phyloP scores from a whole-genome alignment of 148 eudicot genomes.

The Rheum nobile region DNA sequence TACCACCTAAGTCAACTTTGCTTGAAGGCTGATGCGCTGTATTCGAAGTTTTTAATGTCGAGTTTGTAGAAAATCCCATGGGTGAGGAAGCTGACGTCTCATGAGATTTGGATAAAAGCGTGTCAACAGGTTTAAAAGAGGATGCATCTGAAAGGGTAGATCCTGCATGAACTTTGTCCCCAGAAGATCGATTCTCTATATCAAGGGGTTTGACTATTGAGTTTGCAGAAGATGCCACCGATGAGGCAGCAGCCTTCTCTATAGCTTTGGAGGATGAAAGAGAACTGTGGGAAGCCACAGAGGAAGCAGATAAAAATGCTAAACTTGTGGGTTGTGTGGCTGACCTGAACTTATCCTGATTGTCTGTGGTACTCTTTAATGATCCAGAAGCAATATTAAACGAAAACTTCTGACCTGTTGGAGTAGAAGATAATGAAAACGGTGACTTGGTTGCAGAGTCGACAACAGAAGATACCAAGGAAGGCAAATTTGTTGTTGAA shows the following conservation, averaged over 20 bases:
- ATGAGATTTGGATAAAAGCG: not conserved
- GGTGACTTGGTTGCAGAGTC: constrained; percentile 11
- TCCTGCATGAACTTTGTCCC: constrained; percentile 18
- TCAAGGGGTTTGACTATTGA: not conserved
- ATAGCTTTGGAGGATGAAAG: constrained; percentile 5
- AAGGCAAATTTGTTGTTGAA: constrained; percentile 16
- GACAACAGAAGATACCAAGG: constrained; percentile 16
- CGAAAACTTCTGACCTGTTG: constrained; percentile 18
- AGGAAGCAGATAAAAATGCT: constrained; percentile 20
- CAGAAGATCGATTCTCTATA: constrained; percentile 14
- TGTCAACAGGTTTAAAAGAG: not conserved
- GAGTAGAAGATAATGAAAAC: constrained; percentile 20
- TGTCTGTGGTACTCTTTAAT: not conserved
- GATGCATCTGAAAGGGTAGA: constrained; percentile 1
- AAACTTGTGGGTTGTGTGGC: constrained; percentile 18
- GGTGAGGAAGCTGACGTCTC: constrained; percentile 6
- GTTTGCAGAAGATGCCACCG: not conserved
- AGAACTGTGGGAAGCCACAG: constrained; percentile 16
- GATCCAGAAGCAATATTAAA: constrained; percentile 12
- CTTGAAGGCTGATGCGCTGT: constrained; percentile 17
- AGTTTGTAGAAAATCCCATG: constrained; percentile 16
- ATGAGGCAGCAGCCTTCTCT: not conserved
- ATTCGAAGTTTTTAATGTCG: constrained; percentile 9
- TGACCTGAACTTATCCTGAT: not conserved
- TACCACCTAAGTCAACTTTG: constrained; percentile 16